A percentile compares a stretch with the other conserved stretches of the same genome.
Conservation (phyloP, 2,329 filamentous ascomycete genomes). For the Reticulascus tulasneorum region DNA sequence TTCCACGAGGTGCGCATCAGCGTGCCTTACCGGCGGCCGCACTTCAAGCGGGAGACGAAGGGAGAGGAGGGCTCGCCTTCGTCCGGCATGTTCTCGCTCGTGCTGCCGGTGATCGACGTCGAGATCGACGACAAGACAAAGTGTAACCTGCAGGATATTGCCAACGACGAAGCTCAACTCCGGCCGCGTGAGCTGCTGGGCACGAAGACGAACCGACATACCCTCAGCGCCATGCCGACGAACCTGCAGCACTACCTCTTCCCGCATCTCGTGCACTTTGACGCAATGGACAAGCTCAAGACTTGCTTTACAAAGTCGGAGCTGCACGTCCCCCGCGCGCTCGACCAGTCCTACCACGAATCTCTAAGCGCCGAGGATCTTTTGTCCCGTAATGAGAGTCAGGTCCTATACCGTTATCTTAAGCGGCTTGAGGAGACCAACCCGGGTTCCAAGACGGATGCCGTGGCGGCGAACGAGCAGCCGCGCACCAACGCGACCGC, state of each 20-base stretch:
- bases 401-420: slow-evolving; percentile 13
- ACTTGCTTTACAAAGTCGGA: slow-evolving; percentile 14
- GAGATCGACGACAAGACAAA: slow-evolving; percentile 14
- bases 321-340: slow-evolving; percentile 12
- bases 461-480: not conserved
- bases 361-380: slow-evolving; percentile 10
- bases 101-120: slow-evolving; percentile 14
- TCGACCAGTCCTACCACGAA: slow-evolving; percentile 16
- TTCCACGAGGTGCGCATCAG: slow-evolving; percentile 13
- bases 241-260: slow-evolving; percentile 15
- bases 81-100: slow-evolving; percentile 13
- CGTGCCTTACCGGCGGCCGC: slow-evolving; percentile 14
- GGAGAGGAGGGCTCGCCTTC: not conserved
- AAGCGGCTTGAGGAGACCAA: slow-evolving; percentile 9
- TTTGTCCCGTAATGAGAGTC: slow-evolving; percentile 8
- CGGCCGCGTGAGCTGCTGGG: slow-evolving; percentile 1
- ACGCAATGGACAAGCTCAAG: slow-evolving; percentile 13
- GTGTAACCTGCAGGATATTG: slow-evolving; percentile 7
- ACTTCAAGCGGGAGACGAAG: slow-evolving; percentile 8
- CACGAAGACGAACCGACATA: slow-evolving; percentile 1
- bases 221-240: slow-evolving; percentile 13
- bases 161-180: slow-evolving; percentile 4
- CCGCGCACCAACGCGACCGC: not conserved
- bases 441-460: not conserved
- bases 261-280: slow-evolving; percentile 14